Conservation (phyloP, 1,139 yeast genomes). For the Taphrina deformans region DNA sequence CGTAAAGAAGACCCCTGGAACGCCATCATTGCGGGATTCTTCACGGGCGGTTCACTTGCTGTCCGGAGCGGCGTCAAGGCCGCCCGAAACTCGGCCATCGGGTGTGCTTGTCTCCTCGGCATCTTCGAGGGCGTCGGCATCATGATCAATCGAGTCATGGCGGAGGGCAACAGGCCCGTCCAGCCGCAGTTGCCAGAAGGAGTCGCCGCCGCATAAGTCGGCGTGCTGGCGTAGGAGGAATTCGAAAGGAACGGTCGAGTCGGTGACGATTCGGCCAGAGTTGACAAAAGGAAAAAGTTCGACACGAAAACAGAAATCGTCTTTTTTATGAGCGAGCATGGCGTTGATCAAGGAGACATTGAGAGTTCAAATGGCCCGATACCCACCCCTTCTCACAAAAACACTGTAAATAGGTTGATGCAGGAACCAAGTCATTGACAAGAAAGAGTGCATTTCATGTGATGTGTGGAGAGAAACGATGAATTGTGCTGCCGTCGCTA, state of each 20-base stretch:
- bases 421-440: background rate
- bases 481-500: background rate
- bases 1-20: constrained; percentile 95
- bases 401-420: background rate
- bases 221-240: no score
- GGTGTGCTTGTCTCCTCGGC: constrained; percentile 95
- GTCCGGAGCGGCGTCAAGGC: constrained; percentile 99
- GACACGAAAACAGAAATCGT: background rate
- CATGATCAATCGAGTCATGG: constrained; percentile 88
- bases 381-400: background rate
- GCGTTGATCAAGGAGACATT: background rate
- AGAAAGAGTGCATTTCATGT: background rate
- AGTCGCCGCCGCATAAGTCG: constrained; percentile 6
- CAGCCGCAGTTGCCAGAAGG: constrained; percentile 43
- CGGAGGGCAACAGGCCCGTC: constrained; percentile 73
- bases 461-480: background rate
- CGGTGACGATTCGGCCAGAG: no score
- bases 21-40: constrained; percentile 96
- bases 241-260: no score
- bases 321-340: background rate
- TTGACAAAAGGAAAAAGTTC: background rate
- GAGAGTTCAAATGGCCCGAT: no score
- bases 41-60: constrained; percentile 97
- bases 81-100: constrained; percentile 92
- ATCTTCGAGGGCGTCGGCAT: constrained; percentile 98